Conservation (phyloP, 371 early-diverging fungal species). For the Smittium mucronatum region DNA sequence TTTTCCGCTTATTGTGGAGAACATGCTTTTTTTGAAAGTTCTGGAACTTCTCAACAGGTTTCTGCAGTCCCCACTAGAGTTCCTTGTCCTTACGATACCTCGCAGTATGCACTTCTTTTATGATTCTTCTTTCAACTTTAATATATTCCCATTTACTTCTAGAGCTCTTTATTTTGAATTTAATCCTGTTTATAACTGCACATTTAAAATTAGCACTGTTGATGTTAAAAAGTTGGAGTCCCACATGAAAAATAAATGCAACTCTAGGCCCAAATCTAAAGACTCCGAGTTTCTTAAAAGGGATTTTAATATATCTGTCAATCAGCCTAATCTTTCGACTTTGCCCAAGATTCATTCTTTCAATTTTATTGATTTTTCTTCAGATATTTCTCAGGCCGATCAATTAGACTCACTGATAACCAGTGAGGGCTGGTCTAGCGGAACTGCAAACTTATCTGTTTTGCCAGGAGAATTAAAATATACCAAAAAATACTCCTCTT, state of each 20-base stretch:
- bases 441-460: conserved; percentile 3
- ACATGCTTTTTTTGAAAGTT: conserved; percentile 34
- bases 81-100: conserved; percentile 68
- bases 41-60: conserved; percentile 13
- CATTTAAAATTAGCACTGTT: conserved; percentile 41
- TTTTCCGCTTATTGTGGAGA: conserved; percentile 60
- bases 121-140: neutral
- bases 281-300: conserved; percentile 34
- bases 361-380: neutral
- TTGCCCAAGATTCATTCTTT: neutral
- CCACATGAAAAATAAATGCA: conserved; percentile 53
- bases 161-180: too few species aligned
- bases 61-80: conserved; percentile 35
- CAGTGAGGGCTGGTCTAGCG: conserved; percentile 14
- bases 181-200: too few species aligned
- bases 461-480: conserved; percentile 10
- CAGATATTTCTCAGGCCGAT: neutral
- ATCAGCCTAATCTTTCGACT: conserved; percentile 24
- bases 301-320: conserved; percentile 44
- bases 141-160: too few species aligned
- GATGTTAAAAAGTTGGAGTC: conserved; percentile 46
- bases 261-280: conserved; percentile 44
- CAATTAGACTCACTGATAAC: conserved; percentile 12
- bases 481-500: conserved; percentile 9
- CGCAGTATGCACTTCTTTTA: conserved; percentile 33